Evolutionary conservation across 208 protist species (phyloP).

Genomic region (Acanthamoeba lenticulata): DNA sequence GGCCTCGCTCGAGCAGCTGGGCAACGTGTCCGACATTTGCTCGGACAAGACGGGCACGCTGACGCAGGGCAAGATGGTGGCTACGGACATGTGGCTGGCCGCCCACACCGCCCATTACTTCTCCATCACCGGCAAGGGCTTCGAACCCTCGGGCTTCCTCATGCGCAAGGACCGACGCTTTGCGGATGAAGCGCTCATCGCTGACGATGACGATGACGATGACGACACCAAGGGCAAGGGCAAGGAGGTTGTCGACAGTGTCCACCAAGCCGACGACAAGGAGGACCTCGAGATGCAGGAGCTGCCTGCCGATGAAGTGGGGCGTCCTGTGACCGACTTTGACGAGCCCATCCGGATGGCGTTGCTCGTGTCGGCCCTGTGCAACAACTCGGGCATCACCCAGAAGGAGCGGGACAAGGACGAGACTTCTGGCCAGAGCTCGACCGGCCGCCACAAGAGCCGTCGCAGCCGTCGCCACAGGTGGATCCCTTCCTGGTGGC

Average conservation of each 20-base stretch:
- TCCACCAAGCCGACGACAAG: background rate
- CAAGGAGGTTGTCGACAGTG: background rate
- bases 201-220: too few relatives aligned
- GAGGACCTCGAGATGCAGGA: background rate
- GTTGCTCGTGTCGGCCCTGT: constrained; percentile 36
- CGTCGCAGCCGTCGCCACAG: too few relatives aligned
- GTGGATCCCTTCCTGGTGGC: too few relatives aligned
- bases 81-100: constrained; percentile 78
- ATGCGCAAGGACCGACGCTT: background rate
- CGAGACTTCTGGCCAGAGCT: background rate
- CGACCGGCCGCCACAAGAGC: background rate
- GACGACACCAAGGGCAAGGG: background rate
- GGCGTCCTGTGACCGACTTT: background rate
- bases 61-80: constrained; percentile 99
- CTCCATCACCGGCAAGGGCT: constrained; percentile 31
- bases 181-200: background rate
- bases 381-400: constrained; percentile 34
- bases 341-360: constrained; percentile 2
- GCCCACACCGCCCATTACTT: constrained; percentile 19
- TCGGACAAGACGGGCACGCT: constrained; percentile 99
- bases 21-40: constrained; percentile 98
- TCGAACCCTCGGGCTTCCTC: constrained; percentile 10
- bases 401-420: background rate
- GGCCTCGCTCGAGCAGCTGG: constrained; percentile 85
- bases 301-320: background rate